Evolutionary conservation across 176 grass and related monocot genomes (phyloP).

Genomic region (Eleusine coracana): DNA sequence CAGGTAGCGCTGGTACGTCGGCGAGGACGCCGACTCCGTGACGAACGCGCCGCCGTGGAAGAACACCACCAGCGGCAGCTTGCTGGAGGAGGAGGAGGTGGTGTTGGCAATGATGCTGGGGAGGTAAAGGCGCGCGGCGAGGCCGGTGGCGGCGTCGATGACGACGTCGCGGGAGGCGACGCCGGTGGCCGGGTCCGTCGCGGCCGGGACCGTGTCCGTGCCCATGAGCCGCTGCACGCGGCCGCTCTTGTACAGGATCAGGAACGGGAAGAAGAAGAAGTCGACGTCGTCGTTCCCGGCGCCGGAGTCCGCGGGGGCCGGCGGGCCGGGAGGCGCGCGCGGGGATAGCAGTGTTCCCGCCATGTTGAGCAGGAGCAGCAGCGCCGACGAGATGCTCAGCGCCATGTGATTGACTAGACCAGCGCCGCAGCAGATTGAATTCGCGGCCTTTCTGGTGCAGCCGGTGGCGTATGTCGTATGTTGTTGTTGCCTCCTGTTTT

Average conservation of each 20-base stretch:
- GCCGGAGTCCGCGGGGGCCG: neutral
- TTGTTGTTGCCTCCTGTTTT: neutral
- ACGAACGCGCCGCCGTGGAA: slow-evolving; percentile 76
- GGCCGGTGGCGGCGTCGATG: slow-evolving; percentile 31
- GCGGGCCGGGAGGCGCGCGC: neutral
- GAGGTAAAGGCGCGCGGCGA: slow-evolving; percentile 65
- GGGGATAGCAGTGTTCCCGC: slow-evolving; percentile 30
- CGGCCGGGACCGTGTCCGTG: slow-evolving; percentile 56
- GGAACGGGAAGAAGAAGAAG: slow-evolving; percentile 61
- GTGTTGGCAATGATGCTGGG: slow-evolving; percentile 25
- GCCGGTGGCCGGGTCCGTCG: slow-evolving; percentile 48
- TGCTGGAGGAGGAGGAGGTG: neutral
- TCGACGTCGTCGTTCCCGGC: slow-evolving; percentile 23
- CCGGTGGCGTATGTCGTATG: neutral
- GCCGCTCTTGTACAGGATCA: slow-evolving; percentile 67
- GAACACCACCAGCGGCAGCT: slow-evolving; percentile 60
- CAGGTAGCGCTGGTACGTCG: slow-evolving; percentile 64
- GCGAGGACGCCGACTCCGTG: slow-evolving; percentile 59
- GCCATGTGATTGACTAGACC: slow-evolving; percentile 40
- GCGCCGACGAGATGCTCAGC: slow-evolving; percentile 4
- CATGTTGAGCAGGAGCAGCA: slow-evolving; percentile 57
- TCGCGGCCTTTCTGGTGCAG: neutral
- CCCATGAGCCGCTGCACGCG: slow-evolving; percentile 53
- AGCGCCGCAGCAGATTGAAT: neutral
- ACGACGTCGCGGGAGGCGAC: slow-evolving; percentile 53